Percentiles rank a stretch among this genome's conserved stretches.
phyloP scores from a whole-genome alignment of 2,329 filamentous ascomycete species.

The Cryphonectria radicalis region DNA sequence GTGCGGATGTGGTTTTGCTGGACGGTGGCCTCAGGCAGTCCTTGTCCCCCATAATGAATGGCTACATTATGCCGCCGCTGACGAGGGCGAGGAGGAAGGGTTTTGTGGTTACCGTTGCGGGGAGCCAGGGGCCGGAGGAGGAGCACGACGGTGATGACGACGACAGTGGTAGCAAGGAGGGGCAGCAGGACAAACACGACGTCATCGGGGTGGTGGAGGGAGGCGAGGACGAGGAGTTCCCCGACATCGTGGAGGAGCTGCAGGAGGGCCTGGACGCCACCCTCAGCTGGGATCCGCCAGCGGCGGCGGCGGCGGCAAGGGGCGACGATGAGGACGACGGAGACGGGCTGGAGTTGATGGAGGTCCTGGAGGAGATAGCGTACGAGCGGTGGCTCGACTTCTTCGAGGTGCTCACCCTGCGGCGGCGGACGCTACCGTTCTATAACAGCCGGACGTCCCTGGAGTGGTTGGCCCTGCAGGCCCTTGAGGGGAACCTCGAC shows the following conservation, averaged over 20 bases:
- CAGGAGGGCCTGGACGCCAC: slow-evolving; percentile 30
- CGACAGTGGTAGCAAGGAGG: background rate
- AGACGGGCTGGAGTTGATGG: slow-evolving; percentile 16
- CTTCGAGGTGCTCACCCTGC: slow-evolving; percentile 38
- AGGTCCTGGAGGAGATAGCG: slow-evolving; percentile 32
- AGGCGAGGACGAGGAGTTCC: slow-evolving; percentile 30
- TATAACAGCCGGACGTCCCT: slow-evolving; percentile 29
- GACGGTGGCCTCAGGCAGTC: slow-evolving; percentile 35
- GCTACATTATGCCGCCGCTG: slow-evolving; percentile 21
- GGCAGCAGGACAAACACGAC: background rate
- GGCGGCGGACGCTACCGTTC: slow-evolving; percentile 5
- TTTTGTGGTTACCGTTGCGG: background rate
- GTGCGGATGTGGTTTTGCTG: slow-evolving; percentile 40
- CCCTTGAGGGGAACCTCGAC: slow-evolving; percentile 43
- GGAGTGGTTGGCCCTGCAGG: slow-evolving; percentile 38
- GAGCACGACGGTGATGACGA: background rate
- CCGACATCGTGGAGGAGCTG: slow-evolving; percentile 37
- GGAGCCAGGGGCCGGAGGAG: background rate
- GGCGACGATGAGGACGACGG: slow-evolving; percentile 13
- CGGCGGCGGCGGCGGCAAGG: too few relatives aligned
- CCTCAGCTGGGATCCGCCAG: background rate
- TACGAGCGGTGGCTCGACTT: slow-evolving; percentile 44
- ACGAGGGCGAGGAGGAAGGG: slow-evolving; percentile 31
- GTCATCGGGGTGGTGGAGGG: background rate
- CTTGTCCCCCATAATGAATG: background rate